Conservation (phyloP, 116 monocot species). For the Iris pallida region DNA sequence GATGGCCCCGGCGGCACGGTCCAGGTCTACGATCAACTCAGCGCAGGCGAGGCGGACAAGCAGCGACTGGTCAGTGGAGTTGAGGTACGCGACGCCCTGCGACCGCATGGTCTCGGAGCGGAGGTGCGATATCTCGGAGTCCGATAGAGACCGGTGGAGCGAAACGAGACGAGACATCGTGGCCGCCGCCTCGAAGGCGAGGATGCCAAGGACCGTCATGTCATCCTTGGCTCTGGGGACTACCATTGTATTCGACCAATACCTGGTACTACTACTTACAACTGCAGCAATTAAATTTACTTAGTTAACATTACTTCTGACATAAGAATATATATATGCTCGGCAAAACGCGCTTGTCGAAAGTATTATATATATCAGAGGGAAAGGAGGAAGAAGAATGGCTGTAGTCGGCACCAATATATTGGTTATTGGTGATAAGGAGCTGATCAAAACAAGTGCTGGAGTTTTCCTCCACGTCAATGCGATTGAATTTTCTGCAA, state of each 20-base stretch:
- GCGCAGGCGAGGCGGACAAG: conserved; percentile 63
- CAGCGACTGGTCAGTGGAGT: conserved; percentile 42
- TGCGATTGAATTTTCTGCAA: too few species aligned
- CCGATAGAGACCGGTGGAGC: conserved; percentile 36
- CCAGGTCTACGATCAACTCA: conserved; percentile 55
- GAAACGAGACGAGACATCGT: conserved; percentile 55
- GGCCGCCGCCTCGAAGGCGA: conserved; percentile 60
- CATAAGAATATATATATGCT: too few species aligned
- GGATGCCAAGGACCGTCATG: conserved; percentile 35
- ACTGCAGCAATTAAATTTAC: too few species aligned
- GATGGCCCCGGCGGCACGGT: conserved; percentile 39
- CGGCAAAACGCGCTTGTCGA: too few species aligned
- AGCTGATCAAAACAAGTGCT: too few species aligned
- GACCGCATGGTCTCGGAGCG: conserved; percentile 28
- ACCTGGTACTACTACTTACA: too few species aligned
- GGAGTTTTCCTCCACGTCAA: too few species aligned
- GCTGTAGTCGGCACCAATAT: too few species aligned
- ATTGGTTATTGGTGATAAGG: too few species aligned
- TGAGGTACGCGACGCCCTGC: conserved; percentile 43
- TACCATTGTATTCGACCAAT: conserved; percentile 5
- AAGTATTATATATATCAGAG: too few species aligned
- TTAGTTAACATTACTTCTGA: too few species aligned
- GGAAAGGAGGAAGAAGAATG: too few species aligned
- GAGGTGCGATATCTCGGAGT: conserved; percentile 29
- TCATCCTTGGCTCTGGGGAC: not conserved